phyloP scores from a whole-genome alignment of 164 flowering plant genomes.

The Stephania japonica region DNA sequence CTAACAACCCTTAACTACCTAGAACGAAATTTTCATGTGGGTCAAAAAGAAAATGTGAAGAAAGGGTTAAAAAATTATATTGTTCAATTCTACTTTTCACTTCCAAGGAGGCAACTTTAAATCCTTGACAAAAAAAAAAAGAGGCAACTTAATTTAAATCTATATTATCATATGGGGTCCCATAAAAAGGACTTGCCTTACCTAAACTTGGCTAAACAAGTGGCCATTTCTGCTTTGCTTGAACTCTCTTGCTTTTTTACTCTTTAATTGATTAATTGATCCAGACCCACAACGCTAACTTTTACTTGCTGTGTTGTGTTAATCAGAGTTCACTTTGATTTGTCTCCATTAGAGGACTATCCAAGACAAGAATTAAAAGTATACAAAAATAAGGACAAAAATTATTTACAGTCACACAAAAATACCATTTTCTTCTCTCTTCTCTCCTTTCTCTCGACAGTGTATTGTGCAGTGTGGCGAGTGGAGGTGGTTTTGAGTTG shows the following conservation, averaged over 20 bases:
- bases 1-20: neutral
- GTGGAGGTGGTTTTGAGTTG: too few relatives aligned
- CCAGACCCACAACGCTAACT: neutral
- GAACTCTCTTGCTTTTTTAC: neutral
- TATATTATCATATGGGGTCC: neutral
- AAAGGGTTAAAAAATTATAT: neutral
- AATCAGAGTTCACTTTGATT: neutral
- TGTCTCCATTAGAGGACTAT: neutral
- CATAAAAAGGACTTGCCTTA: too few relatives aligned
- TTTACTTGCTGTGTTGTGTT: neutral
- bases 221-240: neutral
- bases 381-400: neutral
- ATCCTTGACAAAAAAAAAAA: too few relatives aligned
- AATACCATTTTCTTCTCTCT: slow-evolving; percentile 3
- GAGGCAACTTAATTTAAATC: neutral
- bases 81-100: neutral
- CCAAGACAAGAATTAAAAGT: neutral
- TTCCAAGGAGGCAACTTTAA: neutral
- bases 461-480: too few relatives aligned
- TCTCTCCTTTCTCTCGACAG: too few relatives aligned
- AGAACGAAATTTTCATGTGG: neutral
- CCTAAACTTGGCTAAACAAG: neutral
- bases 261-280: neutral
- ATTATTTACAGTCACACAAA: slow-evolving; percentile 7
- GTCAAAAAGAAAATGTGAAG: neutral